Percentiles rank a stretch among this genome's conserved stretches.
Conservation (phyloP, 805 yeast genomes). For the Saccharomycopsis schoenii region DNA sequence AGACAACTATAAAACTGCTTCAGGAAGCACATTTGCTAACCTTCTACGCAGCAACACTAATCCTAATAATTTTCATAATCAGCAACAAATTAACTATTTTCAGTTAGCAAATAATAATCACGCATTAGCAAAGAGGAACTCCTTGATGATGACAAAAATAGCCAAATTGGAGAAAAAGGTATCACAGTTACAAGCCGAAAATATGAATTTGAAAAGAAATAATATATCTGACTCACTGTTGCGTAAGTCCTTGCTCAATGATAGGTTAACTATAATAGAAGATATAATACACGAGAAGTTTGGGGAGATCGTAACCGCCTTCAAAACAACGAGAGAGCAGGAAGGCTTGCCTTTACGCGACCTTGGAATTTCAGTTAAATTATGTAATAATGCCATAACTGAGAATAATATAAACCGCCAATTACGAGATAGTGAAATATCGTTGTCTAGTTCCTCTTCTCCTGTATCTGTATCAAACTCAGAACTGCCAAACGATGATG, state of each 20-base stretch:
- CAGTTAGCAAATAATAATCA: constrained; percentile 35
- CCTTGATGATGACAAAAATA: constrained; percentile 40
- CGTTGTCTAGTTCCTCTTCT: neutral
- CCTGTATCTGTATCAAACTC: neutral
- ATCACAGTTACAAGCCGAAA: constrained; percentile 41
- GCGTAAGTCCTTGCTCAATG: constrained; percentile 29
- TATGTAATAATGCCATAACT: neutral
- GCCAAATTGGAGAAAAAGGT: constrained; percentile 43
- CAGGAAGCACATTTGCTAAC: neutral
- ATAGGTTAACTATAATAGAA: constrained; percentile 33
- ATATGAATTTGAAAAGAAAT: constrained; percentile 32
- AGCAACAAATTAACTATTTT: constrained; percentile 20
- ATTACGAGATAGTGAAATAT: neutral
- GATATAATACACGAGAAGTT: constrained; percentile 31
- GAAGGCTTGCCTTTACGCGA: constrained; percentile 5
- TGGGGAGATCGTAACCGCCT: constrained; percentile 35
- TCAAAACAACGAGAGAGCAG: constrained; percentile 27
- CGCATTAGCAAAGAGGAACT: constrained; percentile 50
- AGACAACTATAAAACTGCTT: neutral
- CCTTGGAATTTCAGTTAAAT: neutral
- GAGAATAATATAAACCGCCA: neutral
- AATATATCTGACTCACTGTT: constrained; percentile 25
- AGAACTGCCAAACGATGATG: neutral
- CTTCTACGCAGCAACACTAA: neutral
- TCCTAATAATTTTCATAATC: neutral